Base-by-base conservation (phyloP, 306 rosid species). In the Malus asiatica region DNA sequence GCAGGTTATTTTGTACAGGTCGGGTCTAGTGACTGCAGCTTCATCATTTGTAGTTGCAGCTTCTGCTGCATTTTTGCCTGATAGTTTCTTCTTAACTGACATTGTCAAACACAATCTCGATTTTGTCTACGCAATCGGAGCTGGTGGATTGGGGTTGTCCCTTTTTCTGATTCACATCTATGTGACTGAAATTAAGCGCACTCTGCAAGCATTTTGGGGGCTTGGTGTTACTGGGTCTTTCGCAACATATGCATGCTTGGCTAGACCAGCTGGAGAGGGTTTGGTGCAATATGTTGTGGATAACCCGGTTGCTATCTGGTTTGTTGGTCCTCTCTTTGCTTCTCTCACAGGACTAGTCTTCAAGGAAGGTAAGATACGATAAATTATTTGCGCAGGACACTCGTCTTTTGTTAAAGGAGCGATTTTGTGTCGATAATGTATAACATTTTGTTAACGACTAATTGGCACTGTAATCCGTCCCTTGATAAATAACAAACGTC, bases 331-430 rank as follows among this genome's bases (percentile, higher is more conserved):
- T 68, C 87, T 92, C 78, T 92, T 86, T 57, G 98, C 95, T 20
- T 87, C 98, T 73, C 84, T 90, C 69, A 95, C 98, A 6, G 93
- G 98, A 71, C 90, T 95, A 73, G 98, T 92, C 68, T 95, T 92
- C 88, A 95, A 90, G 88, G 96, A 92, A 92, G 98, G 97, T 92
- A 74, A 70, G 48, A 40, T 40, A 40, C 8, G 40, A 35, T 35
- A 4, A 5, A 48, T 48, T 48, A 18, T 48, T 48, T 48, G 20
- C 2, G 20, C 3, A 15, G 3, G 55, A 4, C 20, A 15, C 8
- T 5, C 55, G 20, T 48, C 6, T 48, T 48, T 14, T 5, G 20
- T 48, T 4, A 5, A 48, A 5, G 3, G 3, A 48, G 55, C 20
- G 55, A 48, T 48, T 15, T 5, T 48, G 20, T 48, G 53, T 48